These are phyloP conservation scores for Hypoxylon intermedium DNA, from an alignment of 495 filamentous ascomycete species.

Conservation along the genomic window DNA sequence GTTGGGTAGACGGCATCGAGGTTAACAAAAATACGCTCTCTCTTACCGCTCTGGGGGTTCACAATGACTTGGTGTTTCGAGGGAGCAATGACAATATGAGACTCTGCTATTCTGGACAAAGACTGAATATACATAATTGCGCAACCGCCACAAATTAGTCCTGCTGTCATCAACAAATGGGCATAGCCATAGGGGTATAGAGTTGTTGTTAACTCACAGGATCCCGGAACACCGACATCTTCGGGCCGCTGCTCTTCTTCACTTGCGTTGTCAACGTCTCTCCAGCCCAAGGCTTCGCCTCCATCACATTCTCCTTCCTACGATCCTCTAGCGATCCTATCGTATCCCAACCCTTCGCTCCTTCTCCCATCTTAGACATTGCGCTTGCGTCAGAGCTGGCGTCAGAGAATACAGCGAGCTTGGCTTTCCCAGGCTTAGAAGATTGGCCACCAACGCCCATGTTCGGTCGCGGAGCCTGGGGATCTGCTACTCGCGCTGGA, in stretches of 20 bases:
- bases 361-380: slow-evolving; percentile 53
- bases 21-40: slow-evolving; percentile 86
- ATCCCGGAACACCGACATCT: slow-evolving; percentile 94
- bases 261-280: slow-evolving; percentile 89
- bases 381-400: slow-evolving; percentile 60
- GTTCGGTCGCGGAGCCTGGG: slow-evolving; percentile 67
- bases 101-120: slow-evolving; percentile 58
- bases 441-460: slow-evolving; percentile 54
- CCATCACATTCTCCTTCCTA: slow-evolving; percentile 91
- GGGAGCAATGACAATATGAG: slow-evolving; percentile 57
- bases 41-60: slow-evolving; percentile 78
- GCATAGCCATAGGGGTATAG: slow-evolving; percentile 48
- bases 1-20: slow-evolving; percentile 84
- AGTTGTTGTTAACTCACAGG: slow-evolving; percentile 71
- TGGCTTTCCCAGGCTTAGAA: slow-evolving; percentile 71
- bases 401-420: slow-evolving; percentile 93
- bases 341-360: slow-evolving; percentile 83
- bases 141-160: slow-evolving; percentile 84
- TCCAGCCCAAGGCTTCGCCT: slow-evolving; percentile 88
- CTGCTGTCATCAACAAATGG: slow-evolving; percentile 90
- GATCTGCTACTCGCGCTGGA: slow-evolving; percentile 59
- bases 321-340: slow-evolving; percentile 85
- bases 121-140: slow-evolving; percentile 59
- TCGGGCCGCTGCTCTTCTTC: slow-evolving; percentile 73
- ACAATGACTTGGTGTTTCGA: slow-evolving; percentile 72